These are phyloP conservation scores for Mortierella sp. DNA, from an alignment of 371 early-diverging fungal species.

Conservation along the genomic window DNA sequence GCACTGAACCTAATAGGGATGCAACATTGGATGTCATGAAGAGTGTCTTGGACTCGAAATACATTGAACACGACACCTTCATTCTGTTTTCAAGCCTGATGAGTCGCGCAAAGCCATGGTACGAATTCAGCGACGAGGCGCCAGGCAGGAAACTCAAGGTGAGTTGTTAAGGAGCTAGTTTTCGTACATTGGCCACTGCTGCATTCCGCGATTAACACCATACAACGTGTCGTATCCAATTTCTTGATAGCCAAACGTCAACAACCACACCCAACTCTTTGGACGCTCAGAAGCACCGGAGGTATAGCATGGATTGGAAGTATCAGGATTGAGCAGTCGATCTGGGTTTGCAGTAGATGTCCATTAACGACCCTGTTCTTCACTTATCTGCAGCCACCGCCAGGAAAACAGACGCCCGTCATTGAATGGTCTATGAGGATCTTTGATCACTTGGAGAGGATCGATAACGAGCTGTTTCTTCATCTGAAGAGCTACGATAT, in stretches of 20 bases:
- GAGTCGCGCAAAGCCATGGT: constrained; percentile 85
- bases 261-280: constrained; percentile 29
- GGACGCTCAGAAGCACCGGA: constrained; percentile 34
- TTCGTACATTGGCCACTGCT: background rate
- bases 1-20: constrained; percentile 18
- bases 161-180: background rate
- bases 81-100: constrained; percentile 86
- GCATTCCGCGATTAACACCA: background rate
- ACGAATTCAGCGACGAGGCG: constrained; percentile 76
- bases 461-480: constrained; percentile 76
- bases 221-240: background rate
- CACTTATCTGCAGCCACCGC: constrained; percentile 58
- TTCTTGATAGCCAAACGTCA: constrained; percentile 12
- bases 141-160: constrained; percentile 36
- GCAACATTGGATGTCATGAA: constrained; percentile 40
- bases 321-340: background rate
- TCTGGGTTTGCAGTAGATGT: background rate
- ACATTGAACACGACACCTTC: constrained; percentile 89
- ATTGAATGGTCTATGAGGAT: constrained; percentile 75
- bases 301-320: constrained; percentile 12
- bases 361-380: background rate
- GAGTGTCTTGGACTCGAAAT: constrained; percentile 63
- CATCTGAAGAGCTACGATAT: constrained; percentile 81
- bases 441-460: constrained; percentile 61
- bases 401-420: constrained; percentile 79